A percentile compares a stretch with the other conserved stretches of the same genome.
phyloP scores from a whole-genome alignment of 306 rosid species.

The Medicago ruthenica region DNA sequence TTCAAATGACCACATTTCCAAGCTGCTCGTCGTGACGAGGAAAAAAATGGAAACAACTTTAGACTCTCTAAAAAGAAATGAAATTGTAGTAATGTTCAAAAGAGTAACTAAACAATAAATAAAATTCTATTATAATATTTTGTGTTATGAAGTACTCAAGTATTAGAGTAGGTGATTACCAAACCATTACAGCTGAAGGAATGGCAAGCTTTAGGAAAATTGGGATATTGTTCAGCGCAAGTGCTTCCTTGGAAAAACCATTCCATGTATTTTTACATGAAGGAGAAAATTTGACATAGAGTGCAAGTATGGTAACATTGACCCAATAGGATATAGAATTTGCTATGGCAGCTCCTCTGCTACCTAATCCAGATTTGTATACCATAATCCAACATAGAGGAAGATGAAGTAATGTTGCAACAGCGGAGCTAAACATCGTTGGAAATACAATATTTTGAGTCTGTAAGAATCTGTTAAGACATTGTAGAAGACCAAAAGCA shows the following conservation, averaged over 20 bases:
- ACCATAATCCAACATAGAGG: constrained; percentile 65
- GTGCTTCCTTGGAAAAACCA: constrained; percentile 65
- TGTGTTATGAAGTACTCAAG: background rate
- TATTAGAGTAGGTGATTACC: constrained; percentile 53
- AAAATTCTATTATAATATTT: background rate
- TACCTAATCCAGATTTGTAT: constrained; percentile 64
- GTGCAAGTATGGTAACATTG: constrained; percentile 54
- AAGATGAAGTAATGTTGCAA: constrained; percentile 56
- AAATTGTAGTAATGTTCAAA: background rate
- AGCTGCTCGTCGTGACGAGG: constrained; percentile 44
- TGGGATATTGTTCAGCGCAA: constrained; percentile 43
- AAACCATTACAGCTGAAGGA: constrained; percentile 84
- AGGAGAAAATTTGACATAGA: constrained; percentile 73
- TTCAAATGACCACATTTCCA: constrained; percentile 18
- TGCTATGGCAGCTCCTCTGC: constrained; percentile 71
- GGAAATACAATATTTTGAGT: constrained; percentile 74
- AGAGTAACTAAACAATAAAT: background rate
- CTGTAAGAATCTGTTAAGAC: constrained; percentile 68
- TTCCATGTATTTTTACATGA: constrained; percentile 66
- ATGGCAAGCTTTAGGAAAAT: constrained; percentile 65
- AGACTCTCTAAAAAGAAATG: constrained; percentile 1
- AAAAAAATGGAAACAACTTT: background rate
- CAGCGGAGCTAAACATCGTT: constrained; percentile 61
- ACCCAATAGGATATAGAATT: constrained; percentile 67
- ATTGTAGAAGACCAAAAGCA: constrained; percentile 66